Percentiles rank a stretch among this genome's conserved stretches.
phyloP scores from a whole-genome alignment of 2,329 filamentous ascomycete species.

The Aureobasidium zeae region DNA sequence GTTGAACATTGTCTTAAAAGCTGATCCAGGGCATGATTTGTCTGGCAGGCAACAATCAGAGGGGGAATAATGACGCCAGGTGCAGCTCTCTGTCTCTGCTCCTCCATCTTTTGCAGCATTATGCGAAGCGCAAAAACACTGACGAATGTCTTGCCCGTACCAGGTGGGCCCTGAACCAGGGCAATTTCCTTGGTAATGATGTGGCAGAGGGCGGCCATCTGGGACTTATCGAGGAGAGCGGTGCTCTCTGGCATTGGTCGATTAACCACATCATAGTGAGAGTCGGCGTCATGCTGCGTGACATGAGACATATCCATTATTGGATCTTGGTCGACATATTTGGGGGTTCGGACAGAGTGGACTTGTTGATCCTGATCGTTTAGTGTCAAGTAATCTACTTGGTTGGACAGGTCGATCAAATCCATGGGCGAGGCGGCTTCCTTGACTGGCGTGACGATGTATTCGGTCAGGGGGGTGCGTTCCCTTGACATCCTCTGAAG shows the following conservation, averaged over 20 bases:
- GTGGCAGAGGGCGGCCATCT: slow-evolving; percentile 56
- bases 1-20: slow-evolving; percentile 55
- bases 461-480: slow-evolving; percentile 22
- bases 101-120: slow-evolving; percentile 49
- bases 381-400: background rate
- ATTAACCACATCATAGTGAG: slow-evolving; percentile 1
- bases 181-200: slow-evolving; percentile 65
- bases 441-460: background rate
- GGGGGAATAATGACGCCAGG: slow-evolving; percentile 46
- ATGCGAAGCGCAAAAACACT: slow-evolving; percentile 63
- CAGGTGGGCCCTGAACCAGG: slow-evolving; percentile 76
- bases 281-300: background rate
- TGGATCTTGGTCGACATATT: slow-evolving; percentile 44
- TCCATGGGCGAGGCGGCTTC: background rate
- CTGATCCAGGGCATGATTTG: slow-evolving; percentile 85
- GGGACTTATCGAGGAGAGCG: slow-evolving; percentile 57
- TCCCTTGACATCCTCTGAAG: slow-evolving; percentile 57
- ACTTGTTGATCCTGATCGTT: background rate
- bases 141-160: slow-evolving; percentile 72
- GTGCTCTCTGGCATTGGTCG: slow-evolving; percentile 18
- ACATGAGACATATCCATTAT: slow-evolving; percentile 38
- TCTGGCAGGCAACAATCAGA: slow-evolving; percentile 74
- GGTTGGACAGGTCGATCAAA: slow-evolving; percentile 10
- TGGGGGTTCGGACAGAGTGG: slow-evolving; percentile 31
- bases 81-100: slow-evolving; percentile 13